Evolutionary conservation across 306 rosid genomes (phyloP).

Genomic region (Vigna unguiculata): DNA sequence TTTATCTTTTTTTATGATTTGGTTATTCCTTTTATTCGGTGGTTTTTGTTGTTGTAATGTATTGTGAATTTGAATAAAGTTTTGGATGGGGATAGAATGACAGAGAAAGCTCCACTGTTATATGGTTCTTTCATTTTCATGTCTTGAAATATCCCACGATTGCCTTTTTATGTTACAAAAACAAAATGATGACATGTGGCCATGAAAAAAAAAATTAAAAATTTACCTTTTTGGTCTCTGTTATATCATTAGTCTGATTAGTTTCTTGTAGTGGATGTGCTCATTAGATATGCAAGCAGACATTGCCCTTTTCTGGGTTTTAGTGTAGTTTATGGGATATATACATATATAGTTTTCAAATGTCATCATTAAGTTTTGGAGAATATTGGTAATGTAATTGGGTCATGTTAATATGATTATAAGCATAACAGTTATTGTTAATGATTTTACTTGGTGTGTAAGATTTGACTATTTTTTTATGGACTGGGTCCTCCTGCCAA

Average conservation of each 20-base stretch:
- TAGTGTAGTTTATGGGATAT: slow-evolving; percentile 4
- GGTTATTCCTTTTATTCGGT: not conserved
- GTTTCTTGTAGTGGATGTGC: slow-evolving; percentile 31
- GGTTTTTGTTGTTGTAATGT: slow-evolving; percentile 6
- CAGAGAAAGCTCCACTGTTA: slow-evolving; percentile 17
- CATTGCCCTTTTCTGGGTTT: not conserved
- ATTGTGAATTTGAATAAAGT: slow-evolving; percentile 7
- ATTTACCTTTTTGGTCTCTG: slow-evolving; percentile 11
- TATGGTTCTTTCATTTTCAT: slow-evolving; percentile 42
- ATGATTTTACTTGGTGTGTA: slow-evolving; percentile 22
- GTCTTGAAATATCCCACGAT: slow-evolving; percentile 23
- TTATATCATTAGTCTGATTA: slow-evolving; percentile 13
- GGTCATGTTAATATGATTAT: slow-evolving; percentile 11
- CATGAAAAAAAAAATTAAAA: slow-evolving; percentile 12
- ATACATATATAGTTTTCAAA: slow-evolving; percentile 12
- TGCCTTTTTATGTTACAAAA: slow-evolving; percentile 33
- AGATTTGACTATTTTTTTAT: slow-evolving; percentile 29
- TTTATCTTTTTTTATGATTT: not conserved
- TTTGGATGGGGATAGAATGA: slow-evolving; percentile 38
- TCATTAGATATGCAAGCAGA: slow-evolving; percentile 30
- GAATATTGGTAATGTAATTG: slow-evolving; percentile 20
- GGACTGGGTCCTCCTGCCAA: slow-evolving; percentile 23
- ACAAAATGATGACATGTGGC: slow-evolving; percentile 26
- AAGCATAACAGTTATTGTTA: not conserved
- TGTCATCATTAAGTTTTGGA: slow-evolving; percentile 29